Percentiles rank a stretch among this genome's conserved stretches.
phyloP scores from a whole-genome alignment of 305 asterid genomes.

The Fraxinus latifolia region DNA sequence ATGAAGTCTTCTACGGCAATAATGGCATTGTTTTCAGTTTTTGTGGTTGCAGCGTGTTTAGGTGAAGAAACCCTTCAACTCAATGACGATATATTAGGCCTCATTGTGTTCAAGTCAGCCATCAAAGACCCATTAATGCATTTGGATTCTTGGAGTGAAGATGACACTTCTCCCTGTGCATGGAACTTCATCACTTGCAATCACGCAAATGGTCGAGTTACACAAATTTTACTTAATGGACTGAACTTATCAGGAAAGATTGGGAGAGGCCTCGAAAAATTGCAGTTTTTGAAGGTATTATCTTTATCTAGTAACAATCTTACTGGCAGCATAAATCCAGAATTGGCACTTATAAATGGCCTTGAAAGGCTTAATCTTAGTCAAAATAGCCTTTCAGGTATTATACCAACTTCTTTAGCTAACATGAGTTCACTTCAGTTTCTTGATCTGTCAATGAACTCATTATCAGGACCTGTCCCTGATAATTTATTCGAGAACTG shows the following conservation, averaged over 20 bases:
- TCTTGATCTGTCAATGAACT: conserved; percentile 65
- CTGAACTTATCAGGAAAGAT: conserved; percentile 67
- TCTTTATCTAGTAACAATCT: conserved; percentile 70
- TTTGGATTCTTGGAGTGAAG: conserved; percentile 74
- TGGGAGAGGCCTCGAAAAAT: conserved; percentile 69
- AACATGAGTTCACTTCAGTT: conserved; percentile 49
- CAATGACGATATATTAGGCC: conserved; percentile 86
- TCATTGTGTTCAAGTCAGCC: conserved; percentile 76
- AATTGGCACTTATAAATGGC: conserved; percentile 37
- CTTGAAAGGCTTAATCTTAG: conserved; percentile 65
- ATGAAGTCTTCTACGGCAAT: conserved; percentile 19
- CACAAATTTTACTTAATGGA: conserved; percentile 53
- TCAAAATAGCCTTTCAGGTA: conserved; percentile 50
- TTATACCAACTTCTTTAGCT: conserved; percentile 43
- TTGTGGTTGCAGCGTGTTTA: conserved; percentile 11
- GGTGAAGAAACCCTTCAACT: conserved; percentile 43
- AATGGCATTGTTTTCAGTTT: conserved; percentile 16
- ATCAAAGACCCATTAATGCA: conserved; percentile 42
- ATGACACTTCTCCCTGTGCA: conserved; percentile 78
- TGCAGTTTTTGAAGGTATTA: conserved; percentile 50
- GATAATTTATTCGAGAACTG: conserved; percentile 40
- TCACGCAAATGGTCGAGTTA: conserved; percentile 47
- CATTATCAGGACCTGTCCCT: conserved; percentile 55
- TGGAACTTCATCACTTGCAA: conserved; percentile 70
- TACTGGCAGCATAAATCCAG: conserved; percentile 50